Evolutionary conservation across 148 eudicot genomes (phyloP).

Genomic region (Silene conica): DNA sequence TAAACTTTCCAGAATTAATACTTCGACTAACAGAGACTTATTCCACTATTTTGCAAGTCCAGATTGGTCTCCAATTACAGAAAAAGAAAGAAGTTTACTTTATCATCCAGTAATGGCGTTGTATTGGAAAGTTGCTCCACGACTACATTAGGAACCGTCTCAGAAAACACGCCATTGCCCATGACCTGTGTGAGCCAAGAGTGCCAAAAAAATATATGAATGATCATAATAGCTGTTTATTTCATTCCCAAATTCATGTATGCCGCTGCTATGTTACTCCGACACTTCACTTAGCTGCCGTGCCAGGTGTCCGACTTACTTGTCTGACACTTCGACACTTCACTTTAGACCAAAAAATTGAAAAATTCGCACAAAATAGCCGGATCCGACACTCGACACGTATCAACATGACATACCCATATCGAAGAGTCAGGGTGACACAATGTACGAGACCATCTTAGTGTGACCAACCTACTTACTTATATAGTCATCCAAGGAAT

Average conservation of each 20-base stretch:
- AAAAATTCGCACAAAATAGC: too few species aligned
- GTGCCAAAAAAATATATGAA: background rate
- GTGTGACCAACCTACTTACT: background rate
- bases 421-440: too few species aligned
- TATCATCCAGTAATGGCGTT: slow-evolving; percentile 22
- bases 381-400: too few species aligned
- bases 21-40: background rate
- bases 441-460: background rate
- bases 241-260: too few species aligned
- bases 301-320: too few species aligned
- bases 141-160: slow-evolving; percentile 35
- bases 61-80: too few species aligned
- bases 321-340: too few species aligned
- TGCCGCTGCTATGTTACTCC: too few species aligned
- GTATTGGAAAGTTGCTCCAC: slow-evolving; percentile 16
- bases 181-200: slow-evolving; percentile 33
- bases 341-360: too few species aligned
- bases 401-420: too few species aligned
- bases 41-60: too few species aligned
- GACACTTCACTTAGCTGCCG: too few species aligned
- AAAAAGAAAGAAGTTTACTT: slow-evolving; percentile 25
- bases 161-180: slow-evolving; percentile 33
- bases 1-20: background rate
- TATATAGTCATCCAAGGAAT: background rate
- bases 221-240: background rate